phyloP scores from a whole-genome alignment of 495 filamentous ascomycete species.

The Extremus antarcticus region DNA sequence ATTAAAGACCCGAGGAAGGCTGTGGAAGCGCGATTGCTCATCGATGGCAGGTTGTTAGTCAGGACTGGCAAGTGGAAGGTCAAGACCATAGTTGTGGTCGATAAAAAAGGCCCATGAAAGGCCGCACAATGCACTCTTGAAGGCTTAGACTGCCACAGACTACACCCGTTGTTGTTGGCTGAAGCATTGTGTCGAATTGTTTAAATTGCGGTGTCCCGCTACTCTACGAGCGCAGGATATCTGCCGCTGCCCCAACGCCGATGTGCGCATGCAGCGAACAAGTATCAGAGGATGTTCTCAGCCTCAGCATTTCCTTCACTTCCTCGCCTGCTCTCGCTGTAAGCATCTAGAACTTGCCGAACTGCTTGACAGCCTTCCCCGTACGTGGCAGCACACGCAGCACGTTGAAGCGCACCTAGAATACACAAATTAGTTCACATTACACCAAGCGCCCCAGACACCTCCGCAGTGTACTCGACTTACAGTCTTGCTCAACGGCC shows the following conservation, averaged over 20 bases:
- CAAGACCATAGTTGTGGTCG: slow-evolving; percentile 56
- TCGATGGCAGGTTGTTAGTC: slow-evolving; percentile 56
- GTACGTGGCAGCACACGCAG: slow-evolving; percentile 93
- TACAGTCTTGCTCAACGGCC: slow-evolving; percentile 98
- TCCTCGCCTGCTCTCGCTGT: not conserved
- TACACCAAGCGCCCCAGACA: not conserved
- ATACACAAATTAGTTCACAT: not conserved
- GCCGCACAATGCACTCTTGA: no score
- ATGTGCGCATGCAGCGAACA: not conserved
- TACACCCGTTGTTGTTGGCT: no score
- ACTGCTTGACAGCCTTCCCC: slow-evolving; percentile 93
- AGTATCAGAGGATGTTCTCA: not conserved
- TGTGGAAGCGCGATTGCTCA: slow-evolving; percentile 40
- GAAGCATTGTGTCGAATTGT: slow-evolving; percentile 50
- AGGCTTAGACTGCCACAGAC: no score
- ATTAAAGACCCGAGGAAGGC: not conserved
- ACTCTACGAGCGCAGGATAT: not conserved
- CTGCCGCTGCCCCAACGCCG: not conserved
- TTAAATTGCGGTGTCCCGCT: not conserved
- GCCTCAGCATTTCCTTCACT: not conserved
- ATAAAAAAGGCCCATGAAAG: not conserved
- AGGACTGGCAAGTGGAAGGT: slow-evolving; percentile 74
- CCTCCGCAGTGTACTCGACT: not conserved
- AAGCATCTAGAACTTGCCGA: slow-evolving; percentile 81
- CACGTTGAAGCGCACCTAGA: slow-evolving; percentile 95